Evolutionary conservation across 306 rosid genomes (phyloP).

Genomic region (Cucurbita ficifolia): DNA sequence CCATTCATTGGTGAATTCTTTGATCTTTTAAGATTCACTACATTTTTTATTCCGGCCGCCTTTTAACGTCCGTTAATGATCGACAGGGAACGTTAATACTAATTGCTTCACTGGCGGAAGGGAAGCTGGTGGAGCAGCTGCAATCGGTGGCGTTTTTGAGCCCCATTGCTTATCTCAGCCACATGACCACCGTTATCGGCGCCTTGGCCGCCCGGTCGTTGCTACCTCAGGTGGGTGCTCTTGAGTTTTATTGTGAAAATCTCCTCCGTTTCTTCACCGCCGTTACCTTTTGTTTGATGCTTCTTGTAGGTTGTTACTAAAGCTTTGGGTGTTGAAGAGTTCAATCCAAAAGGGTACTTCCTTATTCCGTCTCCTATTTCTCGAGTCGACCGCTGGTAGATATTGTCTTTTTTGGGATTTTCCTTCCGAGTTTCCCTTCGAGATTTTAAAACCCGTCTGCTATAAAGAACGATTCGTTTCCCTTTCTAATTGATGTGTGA

Average conservation of each 20-base stretch:
- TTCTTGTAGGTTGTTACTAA: constrained; percentile 36
- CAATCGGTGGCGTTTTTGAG: constrained; percentile 61
- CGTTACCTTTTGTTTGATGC: background rate
- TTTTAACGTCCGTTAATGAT: background rate
- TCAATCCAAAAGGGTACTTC: constrained; percentile 52
- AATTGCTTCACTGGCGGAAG: constrained; percentile 60
- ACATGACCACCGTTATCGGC: constrained; percentile 52
- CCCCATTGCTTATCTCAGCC: constrained; percentile 71
- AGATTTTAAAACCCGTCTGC: too few relatives aligned
- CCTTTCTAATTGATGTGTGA: too few relatives aligned
- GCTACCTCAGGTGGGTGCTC: constrained; percentile 39
- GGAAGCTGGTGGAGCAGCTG: constrained; percentile 43
- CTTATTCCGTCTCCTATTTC: too few relatives aligned
- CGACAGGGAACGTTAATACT: constrained; percentile 63
- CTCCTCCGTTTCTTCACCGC: too few relatives aligned
- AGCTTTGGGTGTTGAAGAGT: constrained; percentile 51
- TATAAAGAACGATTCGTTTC: too few relatives aligned
- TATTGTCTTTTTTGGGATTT: too few relatives aligned
- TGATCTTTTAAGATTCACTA: too few relatives aligned
- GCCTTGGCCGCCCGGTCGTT: constrained; percentile 45
- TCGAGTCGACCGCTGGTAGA: too few relatives aligned
- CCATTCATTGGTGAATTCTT: constrained; percentile 48
- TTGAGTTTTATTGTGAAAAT: background rate
- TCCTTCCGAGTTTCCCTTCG: too few relatives aligned
- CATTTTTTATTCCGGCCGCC: too few relatives aligned